Percentiles rank a stretch among this genome's conserved stretches.
Evolutionary conservation across 2,329 filamentous ascomycete species (phyloP).

Genomic region (Colletotrichum sp.): DNA sequence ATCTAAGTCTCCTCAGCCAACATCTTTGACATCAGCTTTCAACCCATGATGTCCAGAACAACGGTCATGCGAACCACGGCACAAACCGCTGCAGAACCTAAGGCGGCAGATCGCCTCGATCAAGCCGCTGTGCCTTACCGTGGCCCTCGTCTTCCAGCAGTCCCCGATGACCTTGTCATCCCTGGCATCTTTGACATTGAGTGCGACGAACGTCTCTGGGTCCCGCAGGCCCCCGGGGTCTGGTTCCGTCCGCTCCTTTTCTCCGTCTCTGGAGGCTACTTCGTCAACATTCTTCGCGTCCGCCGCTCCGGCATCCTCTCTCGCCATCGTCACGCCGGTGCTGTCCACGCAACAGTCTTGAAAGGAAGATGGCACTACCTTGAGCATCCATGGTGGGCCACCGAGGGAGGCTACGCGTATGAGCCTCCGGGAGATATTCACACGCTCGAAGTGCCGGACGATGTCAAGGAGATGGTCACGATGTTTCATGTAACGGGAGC

Average conservation of each 20-base stretch:
- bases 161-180: slow-evolving; percentile 26
- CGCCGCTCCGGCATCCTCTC: slow-evolving; percentile 28
- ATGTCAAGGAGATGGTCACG: slow-evolving; percentile 36
- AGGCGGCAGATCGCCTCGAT: background rate
- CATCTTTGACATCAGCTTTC: background rate
- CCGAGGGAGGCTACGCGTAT: slow-evolving; percentile 35
- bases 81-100: background rate
- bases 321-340: slow-evolving; percentile 34
- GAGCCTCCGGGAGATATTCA: slow-evolving; percentile 39
- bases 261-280: slow-evolving; percentile 26
- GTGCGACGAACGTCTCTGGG: slow-evolving; percentile 33
- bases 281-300: background rate
- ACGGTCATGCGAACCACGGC: background rate
- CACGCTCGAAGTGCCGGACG: slow-evolving; percentile 35
- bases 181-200: slow-evolving; percentile 29
- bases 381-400: slow-evolving; percentile 39
- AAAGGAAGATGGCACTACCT: slow-evolving; percentile 38
- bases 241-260: slow-evolving; percentile 35
- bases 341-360: slow-evolving; percentile 34
- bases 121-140: background rate
- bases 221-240: slow-evolving; percentile 31
- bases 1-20: background rate
- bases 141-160: slow-evolving; percentile 15
- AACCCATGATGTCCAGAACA: background rate
- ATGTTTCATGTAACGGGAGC: slow-evolving; percentile 38